Conservation (phyloP, 768 basidiomycete species). For the Psilocybe subaeruginosa region DNA sequence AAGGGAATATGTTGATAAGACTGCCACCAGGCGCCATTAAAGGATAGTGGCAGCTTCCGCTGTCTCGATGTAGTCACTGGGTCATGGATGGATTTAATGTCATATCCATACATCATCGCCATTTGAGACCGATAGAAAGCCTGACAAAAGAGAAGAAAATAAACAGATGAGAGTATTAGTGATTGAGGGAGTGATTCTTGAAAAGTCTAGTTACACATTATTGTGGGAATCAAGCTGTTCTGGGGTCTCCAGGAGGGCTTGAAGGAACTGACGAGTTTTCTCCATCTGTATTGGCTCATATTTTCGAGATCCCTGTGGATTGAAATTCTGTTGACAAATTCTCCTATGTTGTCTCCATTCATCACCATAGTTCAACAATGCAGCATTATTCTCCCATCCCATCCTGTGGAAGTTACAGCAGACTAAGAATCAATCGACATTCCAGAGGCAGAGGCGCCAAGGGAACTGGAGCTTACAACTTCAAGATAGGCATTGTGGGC, state of each 20-base stretch:
- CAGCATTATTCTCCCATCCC: constrained; percentile 5
- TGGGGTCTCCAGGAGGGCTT: too few species aligned
- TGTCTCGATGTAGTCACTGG: constrained; percentile 19
- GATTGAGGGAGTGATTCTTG: too few species aligned
- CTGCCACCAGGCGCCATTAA: constrained; percentile 24
- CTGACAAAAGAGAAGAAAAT: too few species aligned
- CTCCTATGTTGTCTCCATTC: constrained; percentile 5
- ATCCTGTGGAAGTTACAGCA: neutral
- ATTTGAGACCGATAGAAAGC: too few species aligned
- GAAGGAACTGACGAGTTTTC: too few species aligned
- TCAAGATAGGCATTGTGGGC: neutral
- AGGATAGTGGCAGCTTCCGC: constrained; percentile 22
- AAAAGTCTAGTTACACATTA: too few species aligned
- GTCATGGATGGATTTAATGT: constrained; percentile 26
- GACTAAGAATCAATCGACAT: neutral
- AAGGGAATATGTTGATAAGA: constrained; percentile 30
- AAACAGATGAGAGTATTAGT: too few species aligned
- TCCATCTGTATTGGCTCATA: too few species aligned
- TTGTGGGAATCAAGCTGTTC: too few species aligned
- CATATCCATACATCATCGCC: constrained; percentile 30
- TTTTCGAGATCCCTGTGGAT: too few species aligned
- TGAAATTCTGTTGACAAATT: constrained; percentile 9
- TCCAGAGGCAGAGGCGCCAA: neutral
- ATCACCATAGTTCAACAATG: constrained; percentile 6
- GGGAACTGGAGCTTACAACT: constrained; percentile 1